Evolutionary conservation across 1,139 yeast genomes (phyloP), one percentile per base, ranked within the genome.

Genomic region (Yamadazyma conglobata): DNA sequence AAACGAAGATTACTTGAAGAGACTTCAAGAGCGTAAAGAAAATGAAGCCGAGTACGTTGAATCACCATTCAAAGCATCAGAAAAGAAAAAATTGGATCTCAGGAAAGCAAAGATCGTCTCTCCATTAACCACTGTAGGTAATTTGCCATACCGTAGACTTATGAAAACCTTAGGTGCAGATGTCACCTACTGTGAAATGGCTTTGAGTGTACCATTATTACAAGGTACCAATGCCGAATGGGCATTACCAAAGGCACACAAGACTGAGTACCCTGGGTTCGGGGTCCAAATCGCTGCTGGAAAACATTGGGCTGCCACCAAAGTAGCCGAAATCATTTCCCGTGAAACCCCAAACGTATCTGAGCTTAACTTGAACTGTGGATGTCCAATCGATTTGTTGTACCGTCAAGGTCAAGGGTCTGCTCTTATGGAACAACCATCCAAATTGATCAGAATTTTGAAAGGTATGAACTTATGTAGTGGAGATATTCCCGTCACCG

Each of bases 51-150:
- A 70, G 10, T 91, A 77, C 49, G 64, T 75, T 32, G 96, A 89
- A 50, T 73, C 93, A 2, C 81, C 89, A n/a, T 76, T 80, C 56
- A 77, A 75, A 47, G 70, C 86, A 1, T 62, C 73, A n/a, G 97
- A 91, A 56, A 91, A 91, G 74, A 84, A 81, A 55, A 70, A 60
- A 38, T 56, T 93, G 27, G 65, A 87, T 50, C 69, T 85, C 32
- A 64, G 69, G 31, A 63, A 77, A 23, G 91, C 93, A 39, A 89
- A 87, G 55, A 88, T 91, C 38, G 82, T 91, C 9, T 87, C 96
- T 1, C 99, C 99, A 2, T 71, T 91, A 42, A 93, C 99, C 14
- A 91, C 99, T 0, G 98, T 93, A 6, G 99, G 99, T 19, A 91
- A 91, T 56, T 67, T 93, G 48, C 98, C 99, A 10, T 91, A 79